Base-by-base conservation (phyloP, 345 rosid genomes). In the Camelina neglecta region DNA sequence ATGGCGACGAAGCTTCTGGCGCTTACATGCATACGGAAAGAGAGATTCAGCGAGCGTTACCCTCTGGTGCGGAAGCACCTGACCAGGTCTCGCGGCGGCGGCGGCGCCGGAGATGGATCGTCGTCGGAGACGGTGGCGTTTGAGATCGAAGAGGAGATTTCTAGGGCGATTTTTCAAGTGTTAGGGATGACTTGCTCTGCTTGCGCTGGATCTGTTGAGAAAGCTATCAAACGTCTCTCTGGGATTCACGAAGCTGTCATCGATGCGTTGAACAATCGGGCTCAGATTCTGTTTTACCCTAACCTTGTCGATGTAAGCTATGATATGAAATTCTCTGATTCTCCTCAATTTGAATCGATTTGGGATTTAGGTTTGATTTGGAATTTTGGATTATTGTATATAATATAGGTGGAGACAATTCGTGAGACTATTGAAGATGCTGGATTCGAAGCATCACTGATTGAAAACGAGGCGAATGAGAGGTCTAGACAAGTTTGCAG, bases 161-260 rank as follows among this genome's bases (percentile, higher is more conserved):
- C 89, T 36, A 86, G 77, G 70, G 96, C 88, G 16, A 73, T 86
- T 50, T 88, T 89, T 26, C 80, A 85, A 3, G 98, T 93, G 4
- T n/a, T 60, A 3, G 98, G 98, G 60, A 88, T 93, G 98, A 86
- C 91, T 0, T 89, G 94, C 72, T 84, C 98, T 2, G 98, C 98
- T 35, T 93, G 98, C 55, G 96, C 97, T 5, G 98, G 93, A 21
- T 93, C 98, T 26, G 88, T 91, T 31, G 98, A 93, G 84, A 93
- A 93, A 75, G 96, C 92, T 23, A 67, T 93, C 76, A 93, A 93
- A 67, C 80, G 98, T 67, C 91, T 93, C n/a, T 85, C 94, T 0
- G 98, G 98, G 5, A 88, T 91, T 6, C 81, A 77, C 9, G 93
- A 93, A 50, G 96, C 96, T 15, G 84, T 79, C 6, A 87, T 93